These are phyloP conservation scores for Westerdykella sp. DNA, from an alignment of 2,329 filamentous ascomycete genomes.

Conservation along the genomic window DNA sequence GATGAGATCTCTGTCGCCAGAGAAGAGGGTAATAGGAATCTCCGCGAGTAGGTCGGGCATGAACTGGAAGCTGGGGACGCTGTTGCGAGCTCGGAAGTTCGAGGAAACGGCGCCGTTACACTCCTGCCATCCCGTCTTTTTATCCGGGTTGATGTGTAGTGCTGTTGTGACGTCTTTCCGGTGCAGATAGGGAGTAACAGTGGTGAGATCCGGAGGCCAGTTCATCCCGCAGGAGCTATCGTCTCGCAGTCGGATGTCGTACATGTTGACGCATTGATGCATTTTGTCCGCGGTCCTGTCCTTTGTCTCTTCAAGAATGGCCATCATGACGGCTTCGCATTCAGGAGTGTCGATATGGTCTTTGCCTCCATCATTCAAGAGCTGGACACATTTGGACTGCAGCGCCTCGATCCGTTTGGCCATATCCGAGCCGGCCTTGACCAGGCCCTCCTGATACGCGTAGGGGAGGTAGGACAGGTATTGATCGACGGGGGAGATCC, in stretches of 20 bases:
- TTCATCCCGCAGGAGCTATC: slow-evolving; percentile 86
- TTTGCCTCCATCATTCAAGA: slow-evolving; percentile 53
- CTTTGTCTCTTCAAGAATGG: slow-evolving; percentile 62
- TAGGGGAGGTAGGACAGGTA: slow-evolving; percentile 82
- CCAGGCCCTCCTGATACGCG: slow-evolving; percentile 67
- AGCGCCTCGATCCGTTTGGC: slow-evolving; percentile 62
- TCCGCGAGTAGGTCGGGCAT: slow-evolving; percentile 73
- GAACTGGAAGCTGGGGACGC: slow-evolving; percentile 64
- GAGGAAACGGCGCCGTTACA: slow-evolving; percentile 73
- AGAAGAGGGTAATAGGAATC: slow-evolving; percentile 79
- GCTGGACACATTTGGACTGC: slow-evolving; percentile 60
- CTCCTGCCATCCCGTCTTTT: slow-evolving; percentile 84
- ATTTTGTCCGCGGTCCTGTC: slow-evolving; percentile 49
- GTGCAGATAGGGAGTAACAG: slow-evolving; percentile 78
- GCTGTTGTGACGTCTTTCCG: slow-evolving; percentile 71
- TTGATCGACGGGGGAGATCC: slow-evolving; percentile 87
- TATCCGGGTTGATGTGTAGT: slow-evolving; percentile 74
- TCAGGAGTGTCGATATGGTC: slow-evolving; percentile 59
- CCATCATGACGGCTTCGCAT: slow-evolving; percentile 73
- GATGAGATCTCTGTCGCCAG: slow-evolving; percentile 87
- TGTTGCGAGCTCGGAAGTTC: slow-evolving; percentile 64
- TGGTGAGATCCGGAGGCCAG: slow-evolving; percentile 82
- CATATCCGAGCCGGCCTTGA: slow-evolving; percentile 59
- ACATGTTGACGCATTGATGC: slow-evolving; percentile 81
- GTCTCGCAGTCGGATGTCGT: slow-evolving; percentile 84